Percentiles rank a stretch among this genome's conserved stretches.
These are phyloP conservation scores for Zygoascus meyerae DNA, from an alignment of 1,139 yeast genomes.

Conservation along the genomic window DNA sequence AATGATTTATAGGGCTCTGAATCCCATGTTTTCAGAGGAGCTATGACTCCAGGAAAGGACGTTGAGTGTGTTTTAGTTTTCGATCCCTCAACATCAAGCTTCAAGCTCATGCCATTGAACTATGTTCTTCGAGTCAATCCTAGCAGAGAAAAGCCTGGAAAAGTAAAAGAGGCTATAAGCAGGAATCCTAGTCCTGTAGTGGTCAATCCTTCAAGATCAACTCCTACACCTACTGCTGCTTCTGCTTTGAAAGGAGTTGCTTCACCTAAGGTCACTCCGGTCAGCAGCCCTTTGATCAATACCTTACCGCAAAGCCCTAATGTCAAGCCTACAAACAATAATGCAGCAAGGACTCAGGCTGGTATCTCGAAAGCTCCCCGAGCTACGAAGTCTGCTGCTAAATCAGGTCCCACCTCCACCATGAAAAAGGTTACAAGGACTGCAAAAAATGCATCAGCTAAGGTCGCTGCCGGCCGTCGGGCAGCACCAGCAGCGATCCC, in stretches of 20 bases:
- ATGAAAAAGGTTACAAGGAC: conserved; percentile 2
- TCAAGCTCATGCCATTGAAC: conserved; percentile 28
- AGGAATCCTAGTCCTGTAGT: not conserved
- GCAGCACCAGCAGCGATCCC: not conserved
- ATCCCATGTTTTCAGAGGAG: conserved; percentile 26
- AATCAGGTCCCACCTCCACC: conserved; percentile 2
- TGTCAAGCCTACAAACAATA: no score
- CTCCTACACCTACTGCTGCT: conserved; percentile 2
- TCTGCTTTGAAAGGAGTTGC: not conserved
- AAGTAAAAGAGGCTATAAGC: not conserved
- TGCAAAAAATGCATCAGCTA: conserved; percentile 3
- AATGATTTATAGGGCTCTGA: conserved; percentile 8
- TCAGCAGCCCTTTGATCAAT: no score
- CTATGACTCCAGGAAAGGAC: conserved; percentile 26
- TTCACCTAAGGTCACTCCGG: no score
- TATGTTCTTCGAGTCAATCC: conserved; percentile 27
- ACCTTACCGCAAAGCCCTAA: no score
- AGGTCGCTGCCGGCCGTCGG: conserved; percentile 4
- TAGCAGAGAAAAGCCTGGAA: conserved; percentile 24
- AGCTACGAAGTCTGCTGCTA: conserved; percentile 10
- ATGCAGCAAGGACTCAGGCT: conserved; percentile 1
- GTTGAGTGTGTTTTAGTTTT: conserved; percentile 32
- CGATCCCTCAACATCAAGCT: conserved; percentile 23
- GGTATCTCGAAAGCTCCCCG: conserved; percentile 2
- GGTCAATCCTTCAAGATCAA: not conserved